A percentile compares a stretch with the other conserved stretches of the same genome.
Evolutionary conservation across 2,329 filamentous ascomycete genomes (phyloP).

Genomic region (Polychaeton citri): DNA sequence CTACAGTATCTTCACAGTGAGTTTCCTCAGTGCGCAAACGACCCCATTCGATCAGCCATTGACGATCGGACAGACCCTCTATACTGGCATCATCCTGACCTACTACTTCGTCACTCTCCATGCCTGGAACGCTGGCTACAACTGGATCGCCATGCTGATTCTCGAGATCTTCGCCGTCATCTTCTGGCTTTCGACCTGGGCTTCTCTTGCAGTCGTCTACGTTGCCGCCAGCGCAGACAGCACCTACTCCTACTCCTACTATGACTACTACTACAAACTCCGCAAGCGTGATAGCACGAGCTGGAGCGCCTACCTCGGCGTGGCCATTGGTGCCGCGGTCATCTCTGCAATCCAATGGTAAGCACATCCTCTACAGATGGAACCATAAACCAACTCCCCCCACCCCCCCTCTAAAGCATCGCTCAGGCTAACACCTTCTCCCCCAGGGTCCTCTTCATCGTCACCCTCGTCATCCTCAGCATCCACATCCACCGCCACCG

Average conservation of each 20-base stretch:
- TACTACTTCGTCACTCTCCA: constrained; percentile 5
- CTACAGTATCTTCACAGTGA: neutral
- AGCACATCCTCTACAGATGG: neutral
- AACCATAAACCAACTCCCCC: too few species aligned
- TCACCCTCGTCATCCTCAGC: neutral
- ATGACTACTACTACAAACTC: neutral
- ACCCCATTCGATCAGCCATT: neutral
- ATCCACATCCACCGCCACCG: neutral
- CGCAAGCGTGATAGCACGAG: neutral
- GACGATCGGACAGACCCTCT: constrained; percentile 1
- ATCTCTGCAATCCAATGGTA: neutral
- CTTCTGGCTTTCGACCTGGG: constrained; percentile 4
- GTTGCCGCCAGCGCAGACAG: neutral
- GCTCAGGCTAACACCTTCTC: too few species aligned
- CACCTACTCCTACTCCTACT: neutral
- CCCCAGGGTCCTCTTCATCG: neutral
- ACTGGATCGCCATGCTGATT: constrained; percentile 4
- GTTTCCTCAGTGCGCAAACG: neutral
- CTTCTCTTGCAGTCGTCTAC: neutral
- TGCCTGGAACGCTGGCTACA: neutral
- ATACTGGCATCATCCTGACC: constrained; percentile 3
- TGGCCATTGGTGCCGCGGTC: neutral
- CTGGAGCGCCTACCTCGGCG: neutral
- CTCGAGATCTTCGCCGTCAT: constrained; percentile 4
- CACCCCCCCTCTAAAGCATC: too few species aligned